Conservation (phyloP, 768 basidiomycete genomes). For the Russula emetica region DNA sequence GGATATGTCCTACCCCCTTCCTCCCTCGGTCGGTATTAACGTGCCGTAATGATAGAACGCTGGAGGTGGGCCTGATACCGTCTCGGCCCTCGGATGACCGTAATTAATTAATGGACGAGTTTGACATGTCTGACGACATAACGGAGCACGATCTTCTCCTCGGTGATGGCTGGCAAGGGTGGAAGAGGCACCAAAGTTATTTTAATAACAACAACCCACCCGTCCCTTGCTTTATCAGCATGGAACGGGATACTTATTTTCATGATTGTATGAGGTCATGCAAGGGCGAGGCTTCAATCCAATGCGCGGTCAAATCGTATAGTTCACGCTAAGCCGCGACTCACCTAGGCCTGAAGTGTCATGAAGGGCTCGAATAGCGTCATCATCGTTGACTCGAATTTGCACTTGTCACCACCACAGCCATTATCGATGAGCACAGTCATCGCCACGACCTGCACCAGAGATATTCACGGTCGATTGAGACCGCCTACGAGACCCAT, state of each 20-base stretch:
- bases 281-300: background rate
- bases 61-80: background rate
- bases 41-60: background rate
- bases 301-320: background rate
- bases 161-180: no score
- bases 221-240: background rate
- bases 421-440: background rate
- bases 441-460: background rate
- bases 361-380: background rate
- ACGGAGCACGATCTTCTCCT: background rate
- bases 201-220: background rate
- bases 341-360: background rate
- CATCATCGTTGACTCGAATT: background rate
- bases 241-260: background rate
- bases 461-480: background rate
- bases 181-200: background rate
- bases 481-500: background rate
- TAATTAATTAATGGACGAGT: background rate
- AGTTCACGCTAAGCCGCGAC: background rate
- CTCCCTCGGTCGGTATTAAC: background rate
- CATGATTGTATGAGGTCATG: background rate
- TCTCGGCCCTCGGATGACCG: background rate
- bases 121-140: background rate
- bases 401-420: background rate
- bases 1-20: background rate